Evolutionary conservation across 345 rosid species (phyloP), one percentile per base, ranked within the genome.

Genomic region (Raphanus raphanistrum): DNA sequence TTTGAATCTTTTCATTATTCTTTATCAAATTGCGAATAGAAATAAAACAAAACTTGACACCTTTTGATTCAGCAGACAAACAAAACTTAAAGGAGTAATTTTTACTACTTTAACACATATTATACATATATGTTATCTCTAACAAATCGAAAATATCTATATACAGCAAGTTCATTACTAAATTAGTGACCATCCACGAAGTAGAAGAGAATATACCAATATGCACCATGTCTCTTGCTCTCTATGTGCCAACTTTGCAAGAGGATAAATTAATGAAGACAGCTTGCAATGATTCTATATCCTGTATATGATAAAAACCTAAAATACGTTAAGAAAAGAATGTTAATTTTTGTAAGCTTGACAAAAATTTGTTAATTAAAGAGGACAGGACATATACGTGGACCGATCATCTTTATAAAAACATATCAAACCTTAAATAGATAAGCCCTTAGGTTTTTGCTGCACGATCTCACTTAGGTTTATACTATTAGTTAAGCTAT

Each of bases 171-270:
- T 71, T 77, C 73, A 2, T 76, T 63, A 57, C 35, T 32, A 38
- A 50, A 31, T 25, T 33, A 60, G 66, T 67, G 78, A 45, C 50
- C 70, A 50, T 66, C 74, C 78, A 68, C 64, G 48, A 73, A 48
- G 45, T 59, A 72, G 12, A 38, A 45, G 35, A 60, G 27, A 72
- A 66, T 66, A 32, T 72, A 72, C 73, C 17, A 66, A 58, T 3
- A 71, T 9, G 67, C 61, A 71, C 2, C 27, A 50, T 26, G 54
- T 36, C 16, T 35, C 3, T 68, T 50, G 43, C 28, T 71, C 13
- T 13, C 63, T 11, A 11, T 27, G 27, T 60, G 82, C 74, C 78
- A 79, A 79, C 82, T 79, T 58, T 73, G 35, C 43, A 60, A 67
- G 33, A 52, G 21, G 62, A 72, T 35, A 79, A 61, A 45, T 6